Evolutionary conservation across 2,329 filamentous ascomycete genomes (phyloP).

Genomic region (Aspergillus spinulosporus): DNA sequence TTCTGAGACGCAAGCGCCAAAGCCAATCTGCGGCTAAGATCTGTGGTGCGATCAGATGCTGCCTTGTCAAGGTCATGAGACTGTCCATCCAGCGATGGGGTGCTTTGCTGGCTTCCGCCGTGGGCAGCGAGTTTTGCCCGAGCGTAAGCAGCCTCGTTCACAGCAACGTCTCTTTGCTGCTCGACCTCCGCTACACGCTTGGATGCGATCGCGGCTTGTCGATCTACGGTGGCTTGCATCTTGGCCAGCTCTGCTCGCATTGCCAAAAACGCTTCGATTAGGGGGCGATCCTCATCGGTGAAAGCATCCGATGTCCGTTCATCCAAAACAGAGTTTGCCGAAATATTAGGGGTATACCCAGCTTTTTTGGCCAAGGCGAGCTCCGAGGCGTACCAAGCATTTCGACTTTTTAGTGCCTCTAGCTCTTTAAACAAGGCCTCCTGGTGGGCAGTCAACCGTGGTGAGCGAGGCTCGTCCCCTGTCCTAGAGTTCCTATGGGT

Average conservation of each 20-base stretch:
- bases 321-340: conserved; percentile 72
- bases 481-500: conserved; percentile 43
- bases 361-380: conserved; percentile 86
- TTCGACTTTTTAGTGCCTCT: conserved; percentile 78
- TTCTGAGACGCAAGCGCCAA: conserved; percentile 73
- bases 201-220: conserved; percentile 80
- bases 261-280: conserved; percentile 86
- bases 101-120: conserved; percentile 64
- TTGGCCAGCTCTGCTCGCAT: conserved; percentile 89
- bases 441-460: conserved; percentile 48
- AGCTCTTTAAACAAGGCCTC: conserved; percentile 80
- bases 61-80: conserved; percentile 59
- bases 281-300: conserved; percentile 84
- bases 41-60: conserved; percentile 64
- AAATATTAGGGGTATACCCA: conserved; percentile 74
- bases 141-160: conserved; percentile 91
- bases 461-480: conserved; percentile 47
- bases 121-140: conserved; percentile 89
- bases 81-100: conserved; percentile 51
- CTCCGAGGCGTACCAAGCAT: conserved; percentile 97
- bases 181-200: conserved; percentile 92
- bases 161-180: conserved; percentile 89
- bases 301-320: conserved; percentile 75
- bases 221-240: conserved; percentile 85
- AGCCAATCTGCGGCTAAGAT: conserved; percentile 82